Evolutionary conservation across 2,329 filamentous ascomycete genomes (phyloP).

Genomic region (Ceratocystis albifundus): DNA sequence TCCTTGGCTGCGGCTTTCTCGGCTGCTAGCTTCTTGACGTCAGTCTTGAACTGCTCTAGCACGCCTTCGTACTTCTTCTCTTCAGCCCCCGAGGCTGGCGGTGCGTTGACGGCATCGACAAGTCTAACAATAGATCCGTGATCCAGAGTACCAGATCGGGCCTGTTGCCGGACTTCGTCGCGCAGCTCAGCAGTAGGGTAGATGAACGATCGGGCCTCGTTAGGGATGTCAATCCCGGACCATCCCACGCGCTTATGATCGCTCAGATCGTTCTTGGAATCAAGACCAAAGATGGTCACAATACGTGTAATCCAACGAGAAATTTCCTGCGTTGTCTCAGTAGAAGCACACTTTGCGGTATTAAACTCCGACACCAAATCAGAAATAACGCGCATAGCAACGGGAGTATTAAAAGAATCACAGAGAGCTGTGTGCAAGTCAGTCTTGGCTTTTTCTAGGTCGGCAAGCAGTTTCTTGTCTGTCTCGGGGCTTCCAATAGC

Average conservation of each 20-base stretch:
- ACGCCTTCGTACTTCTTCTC: conserved; percentile 29
- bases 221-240: conserved; percentile 35
- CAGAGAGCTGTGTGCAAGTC: conserved; percentile 50
- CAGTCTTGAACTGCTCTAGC: conserved; percentile 44
- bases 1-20: conserved; percentile 45
- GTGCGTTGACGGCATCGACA: conserved; percentile 38
- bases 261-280: conserved; percentile 36
- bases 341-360: conserved; percentile 19
- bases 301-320: conserved; percentile 75
- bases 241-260: conserved; percentile 28
- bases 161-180: conserved; percentile 21
- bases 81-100: conserved; percentile 36
- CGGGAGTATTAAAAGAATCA: conserved; percentile 80
- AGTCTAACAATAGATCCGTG: conserved; percentile 36
- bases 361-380: conserved; percentile 56
- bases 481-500: conserved; percentile 23
- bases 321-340: conserved; percentile 29
- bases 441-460: conserved; percentile 43
- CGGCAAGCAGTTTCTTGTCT: conserved; percentile 31
- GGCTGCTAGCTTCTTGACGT: conserved; percentile 42
- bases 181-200: conserved; percentile 29
- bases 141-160: conserved; percentile 33
- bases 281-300: conserved; percentile 73
- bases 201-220: conserved; percentile 40
- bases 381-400: conserved; percentile 65